Conservation (phyloP, 2,329 filamentous ascomycete species). For the Penicillium italicum region DNA sequence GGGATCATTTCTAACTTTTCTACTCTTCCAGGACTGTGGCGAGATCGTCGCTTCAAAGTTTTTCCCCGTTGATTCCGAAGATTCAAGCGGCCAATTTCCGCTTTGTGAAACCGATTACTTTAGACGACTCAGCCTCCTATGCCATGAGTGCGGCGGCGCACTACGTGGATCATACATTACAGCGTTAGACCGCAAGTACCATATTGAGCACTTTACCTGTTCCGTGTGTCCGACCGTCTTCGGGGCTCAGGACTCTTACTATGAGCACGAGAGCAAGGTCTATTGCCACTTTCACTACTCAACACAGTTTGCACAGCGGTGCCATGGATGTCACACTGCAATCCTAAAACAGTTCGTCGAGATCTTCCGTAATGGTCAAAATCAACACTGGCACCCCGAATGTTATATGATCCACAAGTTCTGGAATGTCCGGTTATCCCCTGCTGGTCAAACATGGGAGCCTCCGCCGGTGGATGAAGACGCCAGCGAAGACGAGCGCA, state of each 20-base stretch:
- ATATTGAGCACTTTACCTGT: slow-evolving; percentile 98
- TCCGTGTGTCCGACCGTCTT: slow-evolving; percentile 97
- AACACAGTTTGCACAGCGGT: slow-evolving; percentile 91
- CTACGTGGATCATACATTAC: slow-evolving; percentile 97
- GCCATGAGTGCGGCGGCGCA: slow-evolving; percentile 86
- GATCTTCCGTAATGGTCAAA: slow-evolving; percentile 95
- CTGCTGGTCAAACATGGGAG: slow-evolving; percentile 53
- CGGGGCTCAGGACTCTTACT: slow-evolving; percentile 96
- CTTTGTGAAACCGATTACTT: slow-evolving; percentile 99
- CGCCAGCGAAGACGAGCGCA: slow-evolving; percentile 65
- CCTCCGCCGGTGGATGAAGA: slow-evolving; percentile 48
- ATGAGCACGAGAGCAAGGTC: slow-evolving; percentile 93
- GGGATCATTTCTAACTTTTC: slow-evolving; percentile 19
- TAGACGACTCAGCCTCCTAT: slow-evolving; percentile 81
- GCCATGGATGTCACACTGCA: slow-evolving; percentile 93
- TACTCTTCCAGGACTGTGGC: slow-evolving; percentile 71
- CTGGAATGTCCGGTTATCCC: slow-evolving; percentile 89
- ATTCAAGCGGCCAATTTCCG: slow-evolving; percentile 79
- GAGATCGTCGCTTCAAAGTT: slow-evolving; percentile 98
- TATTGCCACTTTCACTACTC: slow-evolving; percentile 99
- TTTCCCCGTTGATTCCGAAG: slow-evolving; percentile 91
- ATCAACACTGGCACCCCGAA: slow-evolving; percentile 98
- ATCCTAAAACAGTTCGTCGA: slow-evolving; percentile 99
- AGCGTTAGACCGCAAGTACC: slow-evolving; percentile 94
- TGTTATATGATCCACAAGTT: slow-evolving; percentile 99